Percentiles rank a stretch among this genome's conserved stretches.
phyloP scores from a whole-genome alignment of 2,329 filamentous ascomycete genomes.

The Gyromitra esculenta region DNA sequence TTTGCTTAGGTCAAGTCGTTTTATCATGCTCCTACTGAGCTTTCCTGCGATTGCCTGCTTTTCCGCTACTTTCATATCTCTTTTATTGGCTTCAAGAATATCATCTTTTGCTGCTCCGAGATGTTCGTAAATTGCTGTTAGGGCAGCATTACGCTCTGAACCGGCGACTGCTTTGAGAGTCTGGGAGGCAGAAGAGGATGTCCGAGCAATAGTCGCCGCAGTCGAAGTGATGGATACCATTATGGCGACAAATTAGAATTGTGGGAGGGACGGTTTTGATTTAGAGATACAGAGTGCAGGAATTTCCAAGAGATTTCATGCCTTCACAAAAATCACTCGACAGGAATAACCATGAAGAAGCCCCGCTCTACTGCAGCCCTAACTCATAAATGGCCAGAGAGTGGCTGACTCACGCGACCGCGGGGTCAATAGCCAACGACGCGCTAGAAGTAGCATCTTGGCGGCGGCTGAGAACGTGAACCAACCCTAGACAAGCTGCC shows the following conservation, averaged over 20 bases:
- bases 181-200: constrained; percentile 74
- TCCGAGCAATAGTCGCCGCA: constrained; percentile 76
- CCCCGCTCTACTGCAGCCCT: constrained; percentile 39
- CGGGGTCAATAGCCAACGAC: constrained; percentile 29
- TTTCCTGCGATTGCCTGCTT: constrained; percentile 78
- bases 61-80: constrained; percentile 79
- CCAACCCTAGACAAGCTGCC: constrained; percentile 42
- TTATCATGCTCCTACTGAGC: constrained; percentile 83
- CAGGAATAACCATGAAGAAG: constrained; percentile 32
- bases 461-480: constrained; percentile 35
- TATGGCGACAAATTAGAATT: constrained; percentile 43
- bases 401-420: constrained; percentile 50
- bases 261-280: constrained; percentile 2
- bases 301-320: constrained; percentile 22
- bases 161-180: constrained; percentile 81
- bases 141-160: constrained; percentile 80
- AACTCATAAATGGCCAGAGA: constrained; percentile 6
- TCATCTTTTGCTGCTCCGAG: constrained; percentile 74
- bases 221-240: constrained; percentile 83
- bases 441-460: constrained; percentile 18
- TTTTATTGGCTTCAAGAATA: constrained; percentile 86
- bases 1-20: constrained; percentile 84
- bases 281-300: constrained; percentile 24
- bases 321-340: constrained; percentile 41
- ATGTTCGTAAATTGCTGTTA: constrained; percentile 83